Conservation (phyloP, 2,329 filamentous ascomycete species). For the Grosmannia serpens region DNA sequence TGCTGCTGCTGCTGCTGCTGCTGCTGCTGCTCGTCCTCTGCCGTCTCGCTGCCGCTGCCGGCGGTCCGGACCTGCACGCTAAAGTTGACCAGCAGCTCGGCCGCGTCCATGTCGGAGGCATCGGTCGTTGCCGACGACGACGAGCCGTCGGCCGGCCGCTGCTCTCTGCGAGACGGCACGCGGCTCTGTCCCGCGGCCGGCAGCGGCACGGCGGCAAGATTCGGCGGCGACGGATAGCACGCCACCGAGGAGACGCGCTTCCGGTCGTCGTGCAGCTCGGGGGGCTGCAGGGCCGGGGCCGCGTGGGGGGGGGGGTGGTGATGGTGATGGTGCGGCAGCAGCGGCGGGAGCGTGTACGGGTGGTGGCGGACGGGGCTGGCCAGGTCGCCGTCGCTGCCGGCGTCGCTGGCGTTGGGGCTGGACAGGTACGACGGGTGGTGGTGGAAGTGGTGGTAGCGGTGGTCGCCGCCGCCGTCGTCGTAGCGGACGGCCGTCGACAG, state of each 20-base stretch:
- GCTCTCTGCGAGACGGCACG: too few species aligned
- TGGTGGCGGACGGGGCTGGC: not conserved
- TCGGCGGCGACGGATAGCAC: conserved; percentile 2
- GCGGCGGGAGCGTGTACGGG: not conserved
- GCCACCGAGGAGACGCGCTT: not conserved
- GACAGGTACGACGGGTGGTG: not conserved
- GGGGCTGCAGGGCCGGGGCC: not conserved
- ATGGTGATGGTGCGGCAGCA: not conserved
- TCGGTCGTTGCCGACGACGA: not conserved
- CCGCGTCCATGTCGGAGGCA: conserved; percentile 3
- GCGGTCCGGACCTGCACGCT: not conserved
- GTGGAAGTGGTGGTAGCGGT: not conserved
- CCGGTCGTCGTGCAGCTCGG: not conserved
- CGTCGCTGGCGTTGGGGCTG: not conserved
- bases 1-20: not conserved
- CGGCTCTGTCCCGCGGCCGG: too few species aligned
- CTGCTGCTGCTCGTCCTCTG: not conserved
- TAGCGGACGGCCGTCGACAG: not conserved
- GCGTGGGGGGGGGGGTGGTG: not conserved
- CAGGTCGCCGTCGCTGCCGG: not conserved
- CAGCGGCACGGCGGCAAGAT: not conserved
- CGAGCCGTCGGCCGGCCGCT: too few species aligned
- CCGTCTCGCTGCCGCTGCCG: not conserved
- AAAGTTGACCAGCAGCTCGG: conserved; percentile 8
- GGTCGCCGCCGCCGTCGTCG: not conserved